Percentiles rank a stretch among this genome's conserved stretches.
Conservation (phyloP, 169 alveolate species). For the Amoebophrya sp. region DNA sequence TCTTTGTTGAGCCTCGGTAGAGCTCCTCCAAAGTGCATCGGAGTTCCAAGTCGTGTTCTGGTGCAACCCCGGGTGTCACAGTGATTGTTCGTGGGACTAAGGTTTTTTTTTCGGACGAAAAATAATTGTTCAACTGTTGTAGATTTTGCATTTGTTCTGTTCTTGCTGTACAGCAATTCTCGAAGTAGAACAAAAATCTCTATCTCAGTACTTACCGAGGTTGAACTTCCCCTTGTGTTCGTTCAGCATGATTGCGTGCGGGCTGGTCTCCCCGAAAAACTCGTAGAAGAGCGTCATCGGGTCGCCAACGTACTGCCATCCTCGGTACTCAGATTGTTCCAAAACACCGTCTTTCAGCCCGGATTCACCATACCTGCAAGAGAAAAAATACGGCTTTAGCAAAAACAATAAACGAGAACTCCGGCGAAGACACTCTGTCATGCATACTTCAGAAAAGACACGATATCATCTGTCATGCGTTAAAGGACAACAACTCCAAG, state of each 20-base stretch:
- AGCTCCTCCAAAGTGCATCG: constrained; percentile 5
- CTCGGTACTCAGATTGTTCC: not conserved
- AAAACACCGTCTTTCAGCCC: not conserved
- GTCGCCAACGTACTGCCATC: constrained; percentile 11
- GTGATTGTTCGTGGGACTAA: too few relatives aligned
- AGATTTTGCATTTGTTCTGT: too few relatives aligned
- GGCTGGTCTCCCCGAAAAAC: constrained; percentile 1
- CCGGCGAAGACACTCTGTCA: too few relatives aligned
- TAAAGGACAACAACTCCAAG: too few relatives aligned
- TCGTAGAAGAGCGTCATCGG: not conserved
- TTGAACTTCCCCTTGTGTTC: constrained; percentile 2
- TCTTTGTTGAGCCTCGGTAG: not conserved
- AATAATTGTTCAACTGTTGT: too few relatives aligned
- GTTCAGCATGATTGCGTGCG: not conserved
- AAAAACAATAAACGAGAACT: too few relatives aligned
- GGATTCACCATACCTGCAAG: not conserved
- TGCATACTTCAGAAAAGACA: too few relatives aligned
- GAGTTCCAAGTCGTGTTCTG: not conserved
- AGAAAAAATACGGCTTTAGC: too few relatives aligned
- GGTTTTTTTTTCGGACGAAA: too few relatives aligned
- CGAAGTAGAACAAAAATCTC: not conserved
- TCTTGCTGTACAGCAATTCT: too few relatives aligned
- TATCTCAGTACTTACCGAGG: not conserved
- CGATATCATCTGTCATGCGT: too few relatives aligned
- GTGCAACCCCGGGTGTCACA: not conserved